Evolutionary conservation across 1,139 yeast species (phyloP).

Genomic region (Kodamaea derodonti): DNA sequence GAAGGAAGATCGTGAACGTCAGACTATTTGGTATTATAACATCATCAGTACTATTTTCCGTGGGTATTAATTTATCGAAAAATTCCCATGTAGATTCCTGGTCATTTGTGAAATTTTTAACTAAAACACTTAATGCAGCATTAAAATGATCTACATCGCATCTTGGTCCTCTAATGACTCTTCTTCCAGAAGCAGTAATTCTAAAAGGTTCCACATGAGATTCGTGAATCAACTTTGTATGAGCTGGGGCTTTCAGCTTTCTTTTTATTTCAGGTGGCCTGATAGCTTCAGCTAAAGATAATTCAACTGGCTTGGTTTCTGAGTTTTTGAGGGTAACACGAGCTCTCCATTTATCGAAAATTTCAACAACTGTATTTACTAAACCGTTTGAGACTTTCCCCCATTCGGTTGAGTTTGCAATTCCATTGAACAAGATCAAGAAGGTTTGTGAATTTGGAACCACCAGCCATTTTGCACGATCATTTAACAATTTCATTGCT

Average conservation of each 20-base stretch:
- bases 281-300: slow-evolving; percentile 2
- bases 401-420: slow-evolving; percentile 40
- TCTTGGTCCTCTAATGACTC: slow-evolving; percentile 4
- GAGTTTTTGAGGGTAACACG: slow-evolving; percentile 2
- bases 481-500: slow-evolving; percentile 48
- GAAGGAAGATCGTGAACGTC: slow-evolving; percentile 39
- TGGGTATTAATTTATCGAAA: slow-evolving; percentile 28
- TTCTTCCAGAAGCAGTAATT: slow-evolving; percentile 4
- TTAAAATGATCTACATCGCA: slow-evolving; percentile 33
- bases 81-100: slow-evolving; percentile 39
- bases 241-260: slow-evolving; percentile 3
- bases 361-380: slow-evolving; percentile 20
- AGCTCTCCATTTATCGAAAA: slow-evolving; percentile 21
- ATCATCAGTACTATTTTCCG: slow-evolving; percentile 11
- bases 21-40: slow-evolving; percentile 28
- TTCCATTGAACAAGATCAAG: slow-evolving; percentile 55
- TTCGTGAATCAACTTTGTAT: slow-evolving; percentile 1
- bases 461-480: slow-evolving; percentile 60
- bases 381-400: slow-evolving; percentile 25
- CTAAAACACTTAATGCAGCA: slow-evolving; percentile 34
- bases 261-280: not conserved
- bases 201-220: slow-evolving; percentile 7
- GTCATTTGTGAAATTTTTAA: slow-evolving; percentile 29
- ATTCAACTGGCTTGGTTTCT: slow-evolving; percentile 1
- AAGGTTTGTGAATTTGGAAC: slow-evolving; percentile 51